Evolutionary conservation across 2,329 filamentous ascomycete species (phyloP).

Genomic region (Akanthomyces uredinophilus): DNA sequence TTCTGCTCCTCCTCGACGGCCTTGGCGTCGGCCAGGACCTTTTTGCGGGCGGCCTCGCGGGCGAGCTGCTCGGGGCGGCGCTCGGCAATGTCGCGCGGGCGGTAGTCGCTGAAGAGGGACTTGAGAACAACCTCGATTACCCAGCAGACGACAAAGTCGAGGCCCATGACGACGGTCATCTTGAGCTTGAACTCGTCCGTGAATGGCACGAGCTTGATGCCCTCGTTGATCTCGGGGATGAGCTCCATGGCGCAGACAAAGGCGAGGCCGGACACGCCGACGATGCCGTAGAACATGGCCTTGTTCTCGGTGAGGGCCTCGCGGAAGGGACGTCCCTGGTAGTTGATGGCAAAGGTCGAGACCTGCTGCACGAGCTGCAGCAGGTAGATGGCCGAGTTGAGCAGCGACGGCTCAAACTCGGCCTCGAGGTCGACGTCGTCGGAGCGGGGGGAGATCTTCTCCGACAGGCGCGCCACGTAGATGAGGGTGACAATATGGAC

Average conservation of each 20-base stretch:
- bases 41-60: conserved; percentile 66
- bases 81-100: conserved; percentile 86
- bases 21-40: conserved; percentile 47
- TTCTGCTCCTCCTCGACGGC: conserved; percentile 47
- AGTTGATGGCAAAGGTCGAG: conserved; percentile 98
- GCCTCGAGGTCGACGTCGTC: conserved; percentile 81
- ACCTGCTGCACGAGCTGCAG: conserved; percentile 98
- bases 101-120: conserved; percentile 80
- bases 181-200: conserved; percentile 80
- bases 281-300: conserved; percentile 96
- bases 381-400: conserved; percentile 96
- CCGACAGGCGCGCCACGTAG: conserved; percentile 87
- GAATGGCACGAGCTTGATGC: conserved; percentile 89
- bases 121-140: conserved; percentile 84
- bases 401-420: conserved; percentile 85
- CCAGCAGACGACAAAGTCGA: conserved; percentile 85
- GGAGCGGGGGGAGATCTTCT: conserved; percentile 66
- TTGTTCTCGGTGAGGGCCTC: conserved; percentile 93
- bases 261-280: conserved; percentile 83
- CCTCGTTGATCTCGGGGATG: conserved; percentile 88
- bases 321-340: conserved; percentile 95
- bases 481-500: conserved; percentile 92
- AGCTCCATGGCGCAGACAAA: conserved; percentile 95
- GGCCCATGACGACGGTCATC: conserved; percentile 76
- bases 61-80: conserved; percentile 81